Evolutionary conservation across 257 asterid genomes (phyloP).

Genomic region (Paraleonurus japonicus): DNA sequence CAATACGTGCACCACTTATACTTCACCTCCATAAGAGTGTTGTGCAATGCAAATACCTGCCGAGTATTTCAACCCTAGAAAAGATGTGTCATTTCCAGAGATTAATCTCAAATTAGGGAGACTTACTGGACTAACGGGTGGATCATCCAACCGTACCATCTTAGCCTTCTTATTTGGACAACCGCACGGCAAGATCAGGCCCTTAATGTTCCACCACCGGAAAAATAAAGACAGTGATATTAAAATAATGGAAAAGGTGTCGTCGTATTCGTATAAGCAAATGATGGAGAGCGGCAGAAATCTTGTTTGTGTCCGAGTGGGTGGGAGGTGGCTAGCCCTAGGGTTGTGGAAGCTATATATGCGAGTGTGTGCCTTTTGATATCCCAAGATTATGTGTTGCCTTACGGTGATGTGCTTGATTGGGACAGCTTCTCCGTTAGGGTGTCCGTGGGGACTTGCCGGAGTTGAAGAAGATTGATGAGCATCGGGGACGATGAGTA

Average conservation of each 20-base stretch:
- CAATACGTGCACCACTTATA: slow-evolving; percentile 50
- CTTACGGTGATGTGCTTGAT: slow-evolving; percentile 59
- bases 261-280: slow-evolving; percentile 41
- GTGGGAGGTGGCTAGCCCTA: slow-evolving; percentile 65
- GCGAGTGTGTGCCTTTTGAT: slow-evolving; percentile 65
- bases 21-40: slow-evolving; percentile 61
- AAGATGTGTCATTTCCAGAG: slow-evolving; percentile 65
- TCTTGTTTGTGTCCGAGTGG: slow-evolving; percentile 65
- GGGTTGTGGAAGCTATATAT: slow-evolving; percentile 58
- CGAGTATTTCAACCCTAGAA: slow-evolving; percentile 66
- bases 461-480: slow-evolving; percentile 43
- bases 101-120: slow-evolving; percentile 43
- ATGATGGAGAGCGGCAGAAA: slow-evolving; percentile 54
- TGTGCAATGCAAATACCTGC: slow-evolving; percentile 79
- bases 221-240: slow-evolving; percentile 38
- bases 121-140: slow-evolving; percentile 20
- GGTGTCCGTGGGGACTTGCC: slow-evolving; percentile 40
- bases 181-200: slow-evolving; percentile 54
- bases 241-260: slow-evolving; percentile 34
- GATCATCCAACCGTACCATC: slow-evolving; percentile 35
- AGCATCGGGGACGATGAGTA: slow-evolving; percentile 42
- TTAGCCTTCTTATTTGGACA: slow-evolving; percentile 67
- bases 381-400: slow-evolving; percentile 46
- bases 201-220: slow-evolving; percentile 47
- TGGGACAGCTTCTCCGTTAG: slow-evolving; percentile 56